Conservation (phyloP, 2,329 filamentous ascomycete species). For the Pleomassaria siparia region DNA sequence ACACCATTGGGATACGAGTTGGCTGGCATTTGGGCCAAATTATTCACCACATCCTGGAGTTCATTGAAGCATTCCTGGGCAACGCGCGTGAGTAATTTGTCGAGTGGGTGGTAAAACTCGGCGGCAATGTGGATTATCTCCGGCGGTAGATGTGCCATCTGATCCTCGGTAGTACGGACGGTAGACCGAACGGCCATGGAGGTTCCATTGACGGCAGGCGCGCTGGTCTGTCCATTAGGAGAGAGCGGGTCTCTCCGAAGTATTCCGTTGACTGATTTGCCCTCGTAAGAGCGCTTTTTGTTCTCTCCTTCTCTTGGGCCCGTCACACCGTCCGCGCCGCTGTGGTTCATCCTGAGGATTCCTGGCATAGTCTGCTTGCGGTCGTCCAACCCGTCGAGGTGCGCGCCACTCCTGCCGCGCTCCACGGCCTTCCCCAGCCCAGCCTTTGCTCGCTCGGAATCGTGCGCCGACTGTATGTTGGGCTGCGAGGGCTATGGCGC, state of each 20-base stretch:
- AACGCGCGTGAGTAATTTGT: slow-evolving; percentile 72
- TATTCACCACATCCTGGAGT: slow-evolving; percentile 68
- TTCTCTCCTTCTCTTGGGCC: slow-evolving; percentile 30
- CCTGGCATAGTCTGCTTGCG: slow-evolving; percentile 49
- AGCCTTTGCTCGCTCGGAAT: slow-evolving; percentile 7
- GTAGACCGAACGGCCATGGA: slow-evolving; percentile 12
- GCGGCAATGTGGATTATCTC: slow-evolving; percentile 69
- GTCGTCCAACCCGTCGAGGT: slow-evolving; percentile 29
- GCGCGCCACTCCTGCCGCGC: slow-evolving; percentile 31
- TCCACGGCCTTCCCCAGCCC: slow-evolving; percentile 14
- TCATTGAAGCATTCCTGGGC: slow-evolving; percentile 82
- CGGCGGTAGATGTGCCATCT: slow-evolving; percentile 47
- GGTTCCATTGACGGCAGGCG: slow-evolving; percentile 18
- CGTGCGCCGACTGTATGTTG: slow-evolving; percentile 22
- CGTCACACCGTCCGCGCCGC: slow-evolving; percentile 40
- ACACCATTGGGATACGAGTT: slow-evolving; percentile 54
- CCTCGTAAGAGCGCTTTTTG: slow-evolving; percentile 34
- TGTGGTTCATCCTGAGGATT: slow-evolving; percentile 51
- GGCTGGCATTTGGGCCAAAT: slow-evolving; percentile 69
- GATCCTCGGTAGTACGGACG: slow-evolving; percentile 14
- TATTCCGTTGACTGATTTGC: slow-evolving; percentile 33
- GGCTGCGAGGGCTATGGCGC: not conserved
- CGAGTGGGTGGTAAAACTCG: slow-evolving; percentile 71
- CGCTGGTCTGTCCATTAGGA: slow-evolving; percentile 14
- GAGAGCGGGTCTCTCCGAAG: slow-evolving; percentile 16